Conservation (phyloP, 2,329 filamentous ascomycete species). For the Coniochaeta prunicola region DNA sequence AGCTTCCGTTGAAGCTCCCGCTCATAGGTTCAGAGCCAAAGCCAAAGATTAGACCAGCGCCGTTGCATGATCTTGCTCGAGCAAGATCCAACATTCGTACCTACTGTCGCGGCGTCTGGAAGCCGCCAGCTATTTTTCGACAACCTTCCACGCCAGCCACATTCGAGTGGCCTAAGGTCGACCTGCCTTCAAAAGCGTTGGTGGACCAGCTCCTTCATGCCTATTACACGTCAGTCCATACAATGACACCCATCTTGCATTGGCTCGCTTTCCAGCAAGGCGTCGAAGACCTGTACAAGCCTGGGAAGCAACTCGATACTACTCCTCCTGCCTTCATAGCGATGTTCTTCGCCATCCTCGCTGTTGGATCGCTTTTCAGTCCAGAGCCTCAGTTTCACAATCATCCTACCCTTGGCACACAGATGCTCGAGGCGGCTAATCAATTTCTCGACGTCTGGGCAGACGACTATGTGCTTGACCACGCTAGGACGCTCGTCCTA, state of each 20-base stretch:
- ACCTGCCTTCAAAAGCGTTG: slow-evolving; percentile 61
- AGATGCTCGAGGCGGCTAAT: slow-evolving; percentile 65
- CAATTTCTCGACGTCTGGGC: slow-evolving; percentile 73
- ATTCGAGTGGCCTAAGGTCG: slow-evolving; percentile 49
- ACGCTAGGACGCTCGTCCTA: slow-evolving; percentile 65
- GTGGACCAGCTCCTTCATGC: slow-evolving; percentile 67
- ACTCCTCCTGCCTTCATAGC: slow-evolving; percentile 63
- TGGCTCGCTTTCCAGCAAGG: slow-evolving; percentile 76
- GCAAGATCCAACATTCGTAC: slow-evolving; percentile 67
- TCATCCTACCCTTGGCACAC: slow-evolving; percentile 44
- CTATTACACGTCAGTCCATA: slow-evolving; percentile 72
- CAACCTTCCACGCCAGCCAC: slow-evolving; percentile 35
- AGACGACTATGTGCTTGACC: slow-evolving; percentile 68
- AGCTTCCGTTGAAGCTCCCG: slow-evolving; percentile 50
- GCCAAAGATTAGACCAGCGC: slow-evolving; percentile 51
- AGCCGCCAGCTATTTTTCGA: slow-evolving; percentile 64
- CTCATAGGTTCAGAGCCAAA: slow-evolving; percentile 59
- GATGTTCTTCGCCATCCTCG: slow-evolving; percentile 75
- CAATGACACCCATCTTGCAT: slow-evolving; percentile 77
- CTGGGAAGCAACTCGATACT: slow-evolving; percentile 50
- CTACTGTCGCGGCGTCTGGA: slow-evolving; percentile 73
- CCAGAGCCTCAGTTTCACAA: slow-evolving; percentile 47
- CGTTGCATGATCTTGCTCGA: slow-evolving; percentile 64
- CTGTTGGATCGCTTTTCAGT: slow-evolving; percentile 72
- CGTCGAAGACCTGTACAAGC: slow-evolving; percentile 70